These are phyloP conservation scores for Triticum urartu DNA, from an alignment of 176 grass and related monocot species.

Conservation along the genomic window DNA sequence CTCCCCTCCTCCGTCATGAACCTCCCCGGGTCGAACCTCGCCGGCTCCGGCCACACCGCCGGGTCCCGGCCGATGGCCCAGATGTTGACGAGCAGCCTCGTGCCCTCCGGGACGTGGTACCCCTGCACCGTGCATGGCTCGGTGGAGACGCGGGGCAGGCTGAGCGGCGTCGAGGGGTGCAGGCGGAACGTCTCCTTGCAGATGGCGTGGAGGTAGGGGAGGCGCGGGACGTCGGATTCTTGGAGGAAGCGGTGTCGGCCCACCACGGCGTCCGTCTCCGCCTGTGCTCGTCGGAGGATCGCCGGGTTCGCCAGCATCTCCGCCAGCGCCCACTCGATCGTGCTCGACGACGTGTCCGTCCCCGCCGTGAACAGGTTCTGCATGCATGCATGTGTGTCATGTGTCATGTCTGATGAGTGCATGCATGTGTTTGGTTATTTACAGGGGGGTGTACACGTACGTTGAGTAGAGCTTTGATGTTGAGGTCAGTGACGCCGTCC, in stretches of 20 bases:
- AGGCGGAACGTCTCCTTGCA: slow-evolving; percentile 8
- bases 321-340: background rate
- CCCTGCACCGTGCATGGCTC: background rate
- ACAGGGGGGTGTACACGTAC: background rate
- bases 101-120: background rate
- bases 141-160: background rate
- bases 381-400: background rate
- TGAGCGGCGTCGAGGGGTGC: background rate
- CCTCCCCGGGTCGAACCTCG: background rate
- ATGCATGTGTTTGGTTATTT: background rate
- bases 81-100: slow-evolving; percentile 1
- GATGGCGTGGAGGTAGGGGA: background rate
- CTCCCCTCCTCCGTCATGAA: background rate
- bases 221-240: background rate
- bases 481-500: background rate
- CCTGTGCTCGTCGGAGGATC: background rate
- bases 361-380: slow-evolving; percentile 9
- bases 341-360: slow-evolving; percentile 6
- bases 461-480: background rate
- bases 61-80: slow-evolving; percentile 1
- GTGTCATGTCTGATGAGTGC: background rate
- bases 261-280: background rate
- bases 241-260: background rate
- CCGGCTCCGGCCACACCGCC: background rate
- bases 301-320: background rate